Base-by-base conservation (phyloP, 371 early-diverging fungal genomes). In the Nematocida displodere region DNA sequence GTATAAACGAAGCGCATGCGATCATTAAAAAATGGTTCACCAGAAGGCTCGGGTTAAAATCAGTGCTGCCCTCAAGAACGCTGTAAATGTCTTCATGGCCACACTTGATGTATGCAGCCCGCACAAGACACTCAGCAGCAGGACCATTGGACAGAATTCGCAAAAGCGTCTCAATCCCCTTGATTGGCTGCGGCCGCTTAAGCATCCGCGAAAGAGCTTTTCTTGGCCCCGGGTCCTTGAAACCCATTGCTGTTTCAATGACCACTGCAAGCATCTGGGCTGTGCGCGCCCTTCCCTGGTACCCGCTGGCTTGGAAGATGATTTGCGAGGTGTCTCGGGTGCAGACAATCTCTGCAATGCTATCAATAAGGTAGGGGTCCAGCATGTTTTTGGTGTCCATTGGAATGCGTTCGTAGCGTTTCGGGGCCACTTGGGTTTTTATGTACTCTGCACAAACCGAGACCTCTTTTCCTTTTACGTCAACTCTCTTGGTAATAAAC, bases 281-380 rank as follows among this genome's bases (percentile, higher is more conserved):
- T 7, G n/a, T 56, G n/a, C 34, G 28, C 17, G 39, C 42, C 44
- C 75, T 13, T 15, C 75, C 75, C 36, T 42, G 22, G 22, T 46
- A 71, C 1, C 75, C 59, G 5, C 62, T 71, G 11, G 75, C 75
- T 47, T 71, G 75, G 31, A 71, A 33, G 15, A 71, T 33, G 7
- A 71, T 26, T 2, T 50, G 75, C 17, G 17, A 8, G 5, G 17
- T 17, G 3, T 36, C 47, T 13, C 42, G n/a, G 2, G n/a, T 36
- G 22, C 31, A 8, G 11, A 71, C 3, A 7, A 50, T 8, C 8
- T 13, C 8, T 8, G 46, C 26, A n/a, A 71, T 5, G 15, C 15
- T 26, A 28, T 71, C 50, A 8, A 71, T 34, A 33, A 40, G 22
- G 15, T 42, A 40, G 26, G 75, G 75, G 33, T 44, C 40, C 3